Percentiles rank a stretch among this genome's conserved stretches.
These are phyloP conservation scores for Trichophyton equinum DNA, from an alignment of 2,329 filamentous ascomycete species.

Conservation along the genomic window DNA sequence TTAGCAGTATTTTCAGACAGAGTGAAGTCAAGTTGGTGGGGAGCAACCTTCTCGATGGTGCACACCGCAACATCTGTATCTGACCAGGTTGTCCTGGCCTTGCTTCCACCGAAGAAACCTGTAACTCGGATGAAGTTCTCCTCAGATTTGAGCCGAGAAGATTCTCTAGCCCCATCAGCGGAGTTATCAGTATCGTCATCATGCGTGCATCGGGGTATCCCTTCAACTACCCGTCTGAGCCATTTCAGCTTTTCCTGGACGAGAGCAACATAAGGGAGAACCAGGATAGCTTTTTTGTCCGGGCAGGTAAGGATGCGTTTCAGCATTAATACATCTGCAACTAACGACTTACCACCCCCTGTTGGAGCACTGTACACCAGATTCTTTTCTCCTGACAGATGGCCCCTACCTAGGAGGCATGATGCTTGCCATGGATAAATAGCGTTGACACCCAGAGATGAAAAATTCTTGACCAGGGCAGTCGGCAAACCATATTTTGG, in stretches of 20 bases:
- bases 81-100: slow-evolving; percentile 52
- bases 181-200: slow-evolving; percentile 15
- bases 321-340: slow-evolving; percentile 60
- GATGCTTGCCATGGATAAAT: slow-evolving; percentile 74
- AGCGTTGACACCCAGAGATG: slow-evolving; percentile 51
- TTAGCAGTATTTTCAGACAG: neutral
- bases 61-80: slow-evolving; percentile 69
- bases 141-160: slow-evolving; percentile 40
- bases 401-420: slow-evolving; percentile 55
- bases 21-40: slow-evolving; percentile 13
- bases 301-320: slow-evolving; percentile 55
- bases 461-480: slow-evolving; percentile 52
- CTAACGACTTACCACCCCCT: slow-evolving; percentile 64
- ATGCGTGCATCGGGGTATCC: slow-evolving; percentile 33
- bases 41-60: slow-evolving; percentile 59
- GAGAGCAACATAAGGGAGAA: slow-evolving; percentile 65
- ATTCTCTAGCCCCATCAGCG: slow-evolving; percentile 19
- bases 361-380: slow-evolving; percentile 71
- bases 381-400: slow-evolving; percentile 53
- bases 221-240: slow-evolving; percentile 54
- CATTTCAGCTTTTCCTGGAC: slow-evolving; percentile 70
- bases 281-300: slow-evolving; percentile 55
- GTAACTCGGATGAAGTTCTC: slow-evolving; percentile 52
- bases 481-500: slow-evolving; percentile 50
- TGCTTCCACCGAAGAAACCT: slow-evolving; percentile 64